phyloP scores from a whole-genome alignment of 2,329 filamentous ascomycete species.

The Fusarium graminum region DNA sequence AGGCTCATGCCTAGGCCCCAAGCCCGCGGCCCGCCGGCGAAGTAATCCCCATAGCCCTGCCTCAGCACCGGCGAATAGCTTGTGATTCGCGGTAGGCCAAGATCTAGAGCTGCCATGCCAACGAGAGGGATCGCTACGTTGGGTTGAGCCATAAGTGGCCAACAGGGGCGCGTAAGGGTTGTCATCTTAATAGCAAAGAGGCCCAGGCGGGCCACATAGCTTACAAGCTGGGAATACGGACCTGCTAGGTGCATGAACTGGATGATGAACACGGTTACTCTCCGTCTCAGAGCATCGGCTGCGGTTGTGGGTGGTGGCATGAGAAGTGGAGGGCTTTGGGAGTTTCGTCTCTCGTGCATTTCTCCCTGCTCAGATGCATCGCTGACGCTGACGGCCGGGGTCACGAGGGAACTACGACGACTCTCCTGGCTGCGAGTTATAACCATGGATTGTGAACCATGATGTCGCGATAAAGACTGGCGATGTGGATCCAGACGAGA shows the following conservation, averaged over 20 bases:
- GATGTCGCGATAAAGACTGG: constrained; percentile 36
- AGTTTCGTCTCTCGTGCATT: constrained; percentile 27
- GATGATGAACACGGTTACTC: constrained; percentile 55
- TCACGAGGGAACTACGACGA: constrained; percentile 41
- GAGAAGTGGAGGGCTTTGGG: constrained; percentile 59
- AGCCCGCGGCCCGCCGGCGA: constrained; percentile 36
- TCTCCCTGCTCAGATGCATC: constrained; percentile 34
- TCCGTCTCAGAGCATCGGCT: constrained; percentile 52
- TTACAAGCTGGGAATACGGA: constrained; percentile 49
- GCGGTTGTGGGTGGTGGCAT: constrained; percentile 63
- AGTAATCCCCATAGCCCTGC: constrained; percentile 31
- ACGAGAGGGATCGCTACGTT: constrained; percentile 77
- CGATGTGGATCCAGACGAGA: constrained; percentile 29
- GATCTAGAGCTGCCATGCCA: constrained; percentile 75
- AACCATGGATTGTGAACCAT: constrained; percentile 53
- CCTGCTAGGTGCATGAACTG: constrained; percentile 42
- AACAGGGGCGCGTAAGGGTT: constrained; percentile 75
- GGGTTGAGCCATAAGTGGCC: constrained; percentile 75
- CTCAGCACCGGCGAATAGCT: constrained; percentile 23
- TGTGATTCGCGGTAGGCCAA: constrained; percentile 57
- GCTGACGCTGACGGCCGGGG: constrained; percentile 29
- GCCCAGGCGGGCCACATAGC: constrained; percentile 62
- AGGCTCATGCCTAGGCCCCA: constrained; percentile 52
- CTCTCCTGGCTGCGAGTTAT: constrained; percentile 59
- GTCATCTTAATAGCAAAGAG: constrained; percentile 78